These are phyloP conservation scores for Trypanosoma theileri DNA, from an alignment of 208 protist species.

Conservation along the genomic window DNA sequence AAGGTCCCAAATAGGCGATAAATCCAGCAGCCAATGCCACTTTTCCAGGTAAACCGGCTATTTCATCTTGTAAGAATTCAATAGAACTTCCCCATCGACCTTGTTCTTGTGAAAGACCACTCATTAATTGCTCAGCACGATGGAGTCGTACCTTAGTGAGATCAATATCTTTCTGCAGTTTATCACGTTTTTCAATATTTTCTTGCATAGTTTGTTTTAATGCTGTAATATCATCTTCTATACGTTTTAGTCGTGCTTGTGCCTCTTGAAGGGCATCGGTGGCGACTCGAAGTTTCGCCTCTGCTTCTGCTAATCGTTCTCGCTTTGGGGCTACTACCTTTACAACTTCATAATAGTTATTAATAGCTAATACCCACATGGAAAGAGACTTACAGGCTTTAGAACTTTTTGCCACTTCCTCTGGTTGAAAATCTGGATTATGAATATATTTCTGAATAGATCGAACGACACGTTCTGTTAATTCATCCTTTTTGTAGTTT, in stretches of 20 bases:
- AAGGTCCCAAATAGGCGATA: slow-evolving; percentile 92
- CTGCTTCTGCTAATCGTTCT: slow-evolving; percentile 71
- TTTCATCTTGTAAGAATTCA: slow-evolving; percentile 58
- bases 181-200: slow-evolving; percentile 88
- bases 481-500: slow-evolving; percentile 92
- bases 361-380: slow-evolving; percentile 95
- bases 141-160: slow-evolving; percentile 86
- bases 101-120: slow-evolving; percentile 85
- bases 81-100: slow-evolving; percentile 75
- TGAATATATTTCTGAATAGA: slow-evolving; percentile 94
- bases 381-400: slow-evolving; percentile 94
- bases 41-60: slow-evolving; percentile 60
- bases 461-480: slow-evolving; percentile 83
- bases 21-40: slow-evolving; percentile 88
- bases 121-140: slow-evolving; percentile 91
- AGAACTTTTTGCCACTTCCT: slow-evolving; percentile 93
- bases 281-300: slow-evolving; percentile 82
- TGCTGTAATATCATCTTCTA: slow-evolving; percentile 81
- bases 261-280: slow-evolving; percentile 70
- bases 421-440: slow-evolving; percentile 93
- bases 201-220: slow-evolving; percentile 85
- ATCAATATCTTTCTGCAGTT: slow-evolving; percentile 92
- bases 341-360: slow-evolving; percentile 94
- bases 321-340: slow-evolving; percentile 91
- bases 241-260: slow-evolving; percentile 62